Evolutionary conservation across 306 rosid genomes (phyloP).

Genomic region (Glycine soja): DNA sequence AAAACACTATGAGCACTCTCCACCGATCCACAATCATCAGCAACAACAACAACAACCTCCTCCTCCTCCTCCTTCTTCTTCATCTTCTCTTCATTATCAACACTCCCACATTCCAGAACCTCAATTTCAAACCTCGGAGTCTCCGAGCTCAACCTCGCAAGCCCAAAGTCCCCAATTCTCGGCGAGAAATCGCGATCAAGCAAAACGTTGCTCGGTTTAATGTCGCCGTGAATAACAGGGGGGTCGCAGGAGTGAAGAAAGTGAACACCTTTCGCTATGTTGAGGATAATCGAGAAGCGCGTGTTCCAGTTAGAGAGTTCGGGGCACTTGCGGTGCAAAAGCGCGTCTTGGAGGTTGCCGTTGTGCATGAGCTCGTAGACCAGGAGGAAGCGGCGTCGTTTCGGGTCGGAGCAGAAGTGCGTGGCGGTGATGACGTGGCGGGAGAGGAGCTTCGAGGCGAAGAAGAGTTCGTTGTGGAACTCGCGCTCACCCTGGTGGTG

Average conservation of each 20-base stretch:
- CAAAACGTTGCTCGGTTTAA: constrained; percentile 88
- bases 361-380: constrained; percentile 83
- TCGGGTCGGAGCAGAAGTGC: constrained; percentile 80
- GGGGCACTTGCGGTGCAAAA: constrained; percentile 68
- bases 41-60: background rate
- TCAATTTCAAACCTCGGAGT: constrained; percentile 22
- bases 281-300: constrained; percentile 57
- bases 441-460: constrained; percentile 73
- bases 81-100: constrained; percentile 38
- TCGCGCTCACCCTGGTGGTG: constrained; percentile 85
- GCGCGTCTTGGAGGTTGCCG: constrained; percentile 93
- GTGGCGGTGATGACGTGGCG: constrained; percentile 60
- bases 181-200: constrained; percentile 65
- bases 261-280: constrained; percentile 70
- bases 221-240: constrained; percentile 85
- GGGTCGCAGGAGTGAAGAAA: constrained; percentile 81
- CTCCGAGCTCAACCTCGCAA: constrained; percentile 67
- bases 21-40: constrained; percentile 75
- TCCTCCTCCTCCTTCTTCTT: constrained; percentile 12
- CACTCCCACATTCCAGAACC: constrained; percentile 27
- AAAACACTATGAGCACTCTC: constrained; percentile 71
- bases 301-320: constrained; percentile 76
- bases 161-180: constrained; percentile 85
- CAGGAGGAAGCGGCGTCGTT: constrained; percentile 74
- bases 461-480: constrained; percentile 90